Evolutionary conservation across 1,139 yeast species (phyloP), one percentile per base, ranked within the genome.

Genomic region (Lodderomyces parapsilosis): DNA sequence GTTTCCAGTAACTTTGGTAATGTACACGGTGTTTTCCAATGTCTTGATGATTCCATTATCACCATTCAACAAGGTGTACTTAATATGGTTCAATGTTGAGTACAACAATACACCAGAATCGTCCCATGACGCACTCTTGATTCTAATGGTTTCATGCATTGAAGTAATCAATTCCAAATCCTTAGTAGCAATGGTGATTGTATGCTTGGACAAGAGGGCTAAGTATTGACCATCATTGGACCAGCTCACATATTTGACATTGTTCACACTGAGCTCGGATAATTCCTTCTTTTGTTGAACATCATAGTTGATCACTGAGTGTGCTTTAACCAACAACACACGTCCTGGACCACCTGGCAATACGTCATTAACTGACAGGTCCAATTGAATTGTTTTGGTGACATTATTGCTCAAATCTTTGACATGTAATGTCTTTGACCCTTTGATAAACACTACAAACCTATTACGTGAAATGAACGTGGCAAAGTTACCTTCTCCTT

Each of bases 91-190:
- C 62, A 94, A 77, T 18, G 99, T 94, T 20, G 97, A 86, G 66
- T 91, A 94, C 54, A 94, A 76, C 62, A 94, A 76, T 32, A 94
- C 96, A 39, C 94, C 94, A 39, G 88, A 75, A 56, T 90, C 97
- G 63, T 93, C 99, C 98, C 98, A 94, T 10, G 96, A 90, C 39
- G 97, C 98, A 69, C 96, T 85, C 73, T 94, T 94, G 58, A 94
- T 89, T 65, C 99, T 79, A 54, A 94, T 93, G 4, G 99, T 93
- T 69, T 94, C 99, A 62, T 91, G 98, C 80, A 91, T 78, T 4
- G 96, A 83, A 42, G 93, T 84, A 36, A 90, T 75, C 50, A 83
- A 70, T 60, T 89, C 90, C 56, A 93, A 76, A 52, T 82, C 83
- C 62, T 81, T 86, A 56, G 81, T 85, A 25, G 89, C 96, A 56